phyloP scores from a whole-genome alignment of 2,329 filamentous ascomycete genomes.

The Fusarium fujikuroi region DNA sequence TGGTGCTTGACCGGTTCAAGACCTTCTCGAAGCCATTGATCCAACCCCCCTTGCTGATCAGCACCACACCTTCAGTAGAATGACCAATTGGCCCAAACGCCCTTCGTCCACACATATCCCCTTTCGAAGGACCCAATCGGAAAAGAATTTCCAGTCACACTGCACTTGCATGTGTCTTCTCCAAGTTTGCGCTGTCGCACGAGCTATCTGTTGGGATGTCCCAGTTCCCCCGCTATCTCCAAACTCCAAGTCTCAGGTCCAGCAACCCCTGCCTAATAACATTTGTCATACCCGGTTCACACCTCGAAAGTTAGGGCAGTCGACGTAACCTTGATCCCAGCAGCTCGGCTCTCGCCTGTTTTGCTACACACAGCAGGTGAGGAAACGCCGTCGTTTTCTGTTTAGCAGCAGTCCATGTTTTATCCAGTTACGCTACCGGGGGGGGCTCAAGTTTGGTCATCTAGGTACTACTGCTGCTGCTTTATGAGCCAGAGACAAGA shows the following conservation, averaged over 20 bases:
- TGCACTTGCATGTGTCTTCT: not conserved
- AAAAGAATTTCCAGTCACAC: not conserved
- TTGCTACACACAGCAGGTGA: not conserved
- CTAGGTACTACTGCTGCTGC: not conserved
- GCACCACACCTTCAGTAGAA: not conserved
- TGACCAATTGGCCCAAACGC: not conserved
- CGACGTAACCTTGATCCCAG: slow-evolving; percentile 1
- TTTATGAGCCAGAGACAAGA: not conserved
- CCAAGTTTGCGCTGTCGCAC: not conserved
- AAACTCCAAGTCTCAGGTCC: not conserved
- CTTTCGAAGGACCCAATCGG: not conserved
- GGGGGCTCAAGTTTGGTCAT: not conserved
- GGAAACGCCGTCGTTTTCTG: not conserved
- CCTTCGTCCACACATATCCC: not conserved
- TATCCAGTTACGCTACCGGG: not conserved
- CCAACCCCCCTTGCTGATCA: not conserved
- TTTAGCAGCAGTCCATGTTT: not conserved
- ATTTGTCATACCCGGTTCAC: not conserved
- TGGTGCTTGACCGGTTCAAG: not conserved
- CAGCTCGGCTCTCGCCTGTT: slow-evolving; percentile 5
- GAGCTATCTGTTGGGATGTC: not conserved
- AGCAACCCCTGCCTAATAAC: not conserved
- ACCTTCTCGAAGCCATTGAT: slow-evolving; percentile 4
- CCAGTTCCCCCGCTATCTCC: slow-evolving; percentile 2
- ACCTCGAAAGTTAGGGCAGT: not conserved